Percentiles rank a stretch among this genome's conserved stretches.
phyloP scores from a whole-genome alignment of 1,284 basidiomycete genomes.

The Neotropicomus parvogracilis region DNA sequence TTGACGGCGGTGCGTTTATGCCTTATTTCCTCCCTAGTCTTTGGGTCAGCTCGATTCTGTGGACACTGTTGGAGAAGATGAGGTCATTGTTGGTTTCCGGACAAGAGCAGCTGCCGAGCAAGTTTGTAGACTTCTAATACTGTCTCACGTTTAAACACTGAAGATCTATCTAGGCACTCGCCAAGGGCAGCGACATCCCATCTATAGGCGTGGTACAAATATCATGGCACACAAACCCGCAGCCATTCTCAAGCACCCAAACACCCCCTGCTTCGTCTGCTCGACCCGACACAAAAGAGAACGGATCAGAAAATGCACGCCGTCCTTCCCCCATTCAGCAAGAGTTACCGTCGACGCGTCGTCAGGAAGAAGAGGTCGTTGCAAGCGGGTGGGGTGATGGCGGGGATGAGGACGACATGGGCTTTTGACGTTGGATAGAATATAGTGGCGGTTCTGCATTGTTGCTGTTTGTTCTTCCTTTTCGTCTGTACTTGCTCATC shows the following conservation, averaged over 20 bases:
- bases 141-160: conserved; percentile 5
- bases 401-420: conserved; percentile 63
- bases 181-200: conserved; percentile 63
- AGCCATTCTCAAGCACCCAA: conserved; percentile 26
- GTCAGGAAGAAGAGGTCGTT: conserved; percentile 53
- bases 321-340: conserved; percentile 12
- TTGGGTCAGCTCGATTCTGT: conserved; percentile 65
- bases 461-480: conserved; percentile 4
- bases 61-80: conserved; percentile 49
- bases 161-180: conserved; percentile 48
- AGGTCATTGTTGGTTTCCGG: conserved; percentile 63
- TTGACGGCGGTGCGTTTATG: conserved; percentile 8
- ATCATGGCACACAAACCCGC: conserved; percentile 58
- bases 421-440: conserved; percentile 28
- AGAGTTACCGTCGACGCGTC: conserved; percentile 25
- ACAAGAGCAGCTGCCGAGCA: conserved; percentile 72
- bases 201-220: conserved; percentile 61
- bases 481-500: conserved; percentile 16
- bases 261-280: conserved; percentile 15
- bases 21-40: conserved; percentile 39
- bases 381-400: conserved; percentile 62
- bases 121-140: conserved; percentile 38
- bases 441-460: background rate
- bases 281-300: conserved; percentile 14
- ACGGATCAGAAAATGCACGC: conserved; percentile 10